phyloP scores from a whole-genome alignment of 306 rosid genomes.

The Gillenia trifoliata region DNA sequence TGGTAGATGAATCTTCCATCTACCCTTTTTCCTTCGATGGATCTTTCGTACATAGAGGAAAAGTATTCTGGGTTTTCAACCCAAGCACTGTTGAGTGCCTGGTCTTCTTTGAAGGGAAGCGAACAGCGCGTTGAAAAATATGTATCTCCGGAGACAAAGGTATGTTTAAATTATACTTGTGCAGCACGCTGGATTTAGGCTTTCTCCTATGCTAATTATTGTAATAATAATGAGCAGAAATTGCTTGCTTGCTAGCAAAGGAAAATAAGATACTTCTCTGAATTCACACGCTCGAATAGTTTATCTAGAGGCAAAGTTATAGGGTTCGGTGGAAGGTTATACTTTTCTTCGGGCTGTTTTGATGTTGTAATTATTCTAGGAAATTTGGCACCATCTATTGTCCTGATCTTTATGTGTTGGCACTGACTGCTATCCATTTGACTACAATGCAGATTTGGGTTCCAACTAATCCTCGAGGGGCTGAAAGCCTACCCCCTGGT shows the following conservation, averaged over 20 bases:
- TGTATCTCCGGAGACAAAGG: constrained; percentile 41
- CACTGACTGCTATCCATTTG: constrained; percentile 17
- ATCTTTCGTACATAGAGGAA: constrained; percentile 59
- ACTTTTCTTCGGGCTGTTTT: neutral
- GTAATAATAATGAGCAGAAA: neutral
- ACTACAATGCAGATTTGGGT: constrained; percentile 71
- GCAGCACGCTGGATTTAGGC: neutral
- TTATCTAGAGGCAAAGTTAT: neutral
- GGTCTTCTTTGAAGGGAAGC: constrained; percentile 56
- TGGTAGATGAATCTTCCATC: constrained; percentile 71
- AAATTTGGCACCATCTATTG: neutral
- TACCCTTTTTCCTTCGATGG: constrained; percentile 64
- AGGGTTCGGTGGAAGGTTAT: neutral
- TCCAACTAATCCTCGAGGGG: constrained; percentile 85
- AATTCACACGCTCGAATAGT: neutral
- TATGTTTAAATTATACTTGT: constrained; percentile 15
- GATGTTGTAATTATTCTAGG: neutral
- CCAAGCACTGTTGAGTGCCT: constrained; percentile 47
- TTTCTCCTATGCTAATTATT: neutral
- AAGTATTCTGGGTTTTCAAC: constrained; percentile 59
- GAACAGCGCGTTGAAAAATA: constrained; percentile 12
- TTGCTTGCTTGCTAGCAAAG: neutral
- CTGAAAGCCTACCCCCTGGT: constrained; percentile 78
- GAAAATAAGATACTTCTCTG: neutral
- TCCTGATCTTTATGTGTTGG: constrained; percentile 24